phyloP scores from a whole-genome alignment of 768 basidiomycete species.

The Rhizopogon sp. region DNA sequence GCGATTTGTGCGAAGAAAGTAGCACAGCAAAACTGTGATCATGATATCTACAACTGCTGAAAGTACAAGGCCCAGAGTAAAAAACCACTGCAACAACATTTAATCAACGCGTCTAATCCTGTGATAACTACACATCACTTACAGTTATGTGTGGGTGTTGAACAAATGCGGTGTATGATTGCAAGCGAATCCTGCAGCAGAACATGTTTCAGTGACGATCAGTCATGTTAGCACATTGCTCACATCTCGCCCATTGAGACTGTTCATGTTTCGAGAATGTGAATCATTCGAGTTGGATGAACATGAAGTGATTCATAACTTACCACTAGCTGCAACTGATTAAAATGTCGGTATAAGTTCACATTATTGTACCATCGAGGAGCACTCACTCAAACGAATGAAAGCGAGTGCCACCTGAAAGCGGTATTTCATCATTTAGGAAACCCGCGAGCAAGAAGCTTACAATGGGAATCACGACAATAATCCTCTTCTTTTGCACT shows the following conservation, averaged over 20 bases:
- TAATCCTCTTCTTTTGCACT: slow-evolving; percentile 12
- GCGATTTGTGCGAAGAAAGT: slow-evolving; percentile 33
- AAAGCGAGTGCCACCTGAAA: slow-evolving; percentile 12
- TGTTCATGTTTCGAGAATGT: slow-evolving; percentile 7
- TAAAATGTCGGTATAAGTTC: neutral
- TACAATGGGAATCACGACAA: slow-evolving; percentile 15
- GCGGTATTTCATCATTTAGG: neutral
- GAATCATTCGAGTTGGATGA: neutral
- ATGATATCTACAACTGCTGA: slow-evolving; percentile 42
- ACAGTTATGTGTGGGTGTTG: slow-evolving; percentile 8
- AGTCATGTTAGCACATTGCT: neutral
- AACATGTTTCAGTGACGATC: neutral
- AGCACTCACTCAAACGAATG: slow-evolving; percentile 13
- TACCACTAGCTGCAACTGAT: slow-evolving; percentile 17
- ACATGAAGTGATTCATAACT: neutral
- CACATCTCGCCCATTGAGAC: slow-evolving; percentile 20
- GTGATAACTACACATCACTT: neutral
- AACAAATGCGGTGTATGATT: slow-evolving; percentile 6
- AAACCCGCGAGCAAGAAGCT: neutral
- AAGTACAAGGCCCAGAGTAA: slow-evolving; percentile 41
- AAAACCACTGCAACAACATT: slow-evolving; percentile 31
- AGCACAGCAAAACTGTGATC: slow-evolving; percentile 40
- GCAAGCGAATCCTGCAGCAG: slow-evolving; percentile 8
- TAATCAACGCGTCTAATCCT: neutral
- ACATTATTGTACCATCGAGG: neutral